phyloP scores from a whole-genome alignment of 2,329 filamentous ascomycete species.

The Botrytis fabae region DNA sequence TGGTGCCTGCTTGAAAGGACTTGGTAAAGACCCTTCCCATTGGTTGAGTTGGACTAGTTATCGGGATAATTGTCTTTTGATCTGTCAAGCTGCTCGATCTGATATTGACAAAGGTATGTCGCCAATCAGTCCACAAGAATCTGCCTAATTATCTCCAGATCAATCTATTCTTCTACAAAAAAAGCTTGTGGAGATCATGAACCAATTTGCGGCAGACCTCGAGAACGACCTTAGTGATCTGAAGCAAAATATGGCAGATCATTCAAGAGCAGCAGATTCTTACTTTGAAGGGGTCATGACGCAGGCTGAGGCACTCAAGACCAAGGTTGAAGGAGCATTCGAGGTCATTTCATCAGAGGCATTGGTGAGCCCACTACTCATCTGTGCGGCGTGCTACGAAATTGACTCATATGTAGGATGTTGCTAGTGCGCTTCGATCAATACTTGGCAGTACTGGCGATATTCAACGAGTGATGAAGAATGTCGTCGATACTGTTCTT shows the following conservation, averaged over 20 bases:
- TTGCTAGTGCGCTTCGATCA: conserved; percentile 18
- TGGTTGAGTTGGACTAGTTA: conserved; percentile 67
- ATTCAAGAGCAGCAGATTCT: conserved; percentile 29
- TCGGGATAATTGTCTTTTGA: conserved; percentile 58
- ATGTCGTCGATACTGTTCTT: conserved; percentile 25
- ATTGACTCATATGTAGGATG: not conserved
- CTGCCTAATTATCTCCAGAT: conserved; percentile 34
- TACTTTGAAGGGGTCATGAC: conserved; percentile 33
- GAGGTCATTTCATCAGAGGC: conserved; percentile 32
- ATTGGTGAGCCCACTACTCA: not conserved
- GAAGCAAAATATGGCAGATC: conserved; percentile 31
- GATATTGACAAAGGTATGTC: conserved; percentile 56
- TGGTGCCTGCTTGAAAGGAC: conserved; percentile 52
- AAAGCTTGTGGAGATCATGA: conserved; percentile 37
- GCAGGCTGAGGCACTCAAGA: conserved; percentile 31
- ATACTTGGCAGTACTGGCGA: conserved; percentile 25
- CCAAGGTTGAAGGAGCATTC: conserved; percentile 33
- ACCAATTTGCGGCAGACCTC: conserved; percentile 33
- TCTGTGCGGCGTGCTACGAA: not conserved
- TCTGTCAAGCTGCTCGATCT: conserved; percentile 61
- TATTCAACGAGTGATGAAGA: conserved; percentile 28
- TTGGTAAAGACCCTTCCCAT: conserved; percentile 56
- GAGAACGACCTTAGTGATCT: conserved; percentile 32
- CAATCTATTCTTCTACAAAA: conserved; percentile 38
- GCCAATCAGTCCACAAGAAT: not conserved